Evolutionary conservation across 805 yeast species (phyloP).

Genomic region (Metschnikowia continentalis): DNA sequence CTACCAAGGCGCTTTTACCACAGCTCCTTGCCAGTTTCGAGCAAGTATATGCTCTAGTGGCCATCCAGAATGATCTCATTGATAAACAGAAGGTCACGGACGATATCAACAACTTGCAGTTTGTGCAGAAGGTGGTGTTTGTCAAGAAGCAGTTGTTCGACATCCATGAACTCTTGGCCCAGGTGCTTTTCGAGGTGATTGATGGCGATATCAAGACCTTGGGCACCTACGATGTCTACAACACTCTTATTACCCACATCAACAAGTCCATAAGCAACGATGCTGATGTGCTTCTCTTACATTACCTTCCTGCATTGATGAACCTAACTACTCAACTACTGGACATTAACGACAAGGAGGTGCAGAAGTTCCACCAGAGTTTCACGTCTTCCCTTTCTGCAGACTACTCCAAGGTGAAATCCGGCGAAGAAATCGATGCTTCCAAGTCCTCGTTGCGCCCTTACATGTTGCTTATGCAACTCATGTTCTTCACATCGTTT

Average conservation of each 20-base stretch:
- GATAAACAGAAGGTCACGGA: slow-evolving; percentile 47
- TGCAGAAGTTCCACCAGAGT: slow-evolving; percentile 33
- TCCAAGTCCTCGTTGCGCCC: slow-evolving; percentile 30
- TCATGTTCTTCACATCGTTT: slow-evolving; percentile 53
- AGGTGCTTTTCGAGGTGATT: slow-evolving; percentile 52
- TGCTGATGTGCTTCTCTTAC: slow-evolving; percentile 61
- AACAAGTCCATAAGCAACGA: slow-evolving; percentile 40
- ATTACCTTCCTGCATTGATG: slow-evolving; percentile 60
- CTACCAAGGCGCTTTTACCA: slow-evolving; percentile 26
- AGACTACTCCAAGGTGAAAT: slow-evolving; percentile 22
- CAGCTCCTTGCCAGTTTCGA: slow-evolving; percentile 53
- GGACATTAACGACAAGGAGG: slow-evolving; percentile 35
- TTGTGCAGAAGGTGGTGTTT: slow-evolving; percentile 42
- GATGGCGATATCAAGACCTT: slow-evolving; percentile 31
- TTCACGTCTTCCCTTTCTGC: slow-evolving; percentile 32
- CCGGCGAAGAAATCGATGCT: slow-evolving; percentile 26
- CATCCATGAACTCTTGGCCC: slow-evolving; percentile 71
- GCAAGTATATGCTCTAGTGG: slow-evolving; percentile 53
- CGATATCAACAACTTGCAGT: slow-evolving; percentile 43
- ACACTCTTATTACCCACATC: slow-evolving; percentile 42
- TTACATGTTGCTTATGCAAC: slow-evolving; percentile 41
- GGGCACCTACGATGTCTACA: slow-evolving; percentile 30
- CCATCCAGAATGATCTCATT: slow-evolving; percentile 47
- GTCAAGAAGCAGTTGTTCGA: slow-evolving; percentile 59
- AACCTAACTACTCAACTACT: slow-evolving; percentile 39